Base-by-base conservation (phyloP, 768 basidiomycete genomes). In the Phlegmacium glaucopus region DNA sequence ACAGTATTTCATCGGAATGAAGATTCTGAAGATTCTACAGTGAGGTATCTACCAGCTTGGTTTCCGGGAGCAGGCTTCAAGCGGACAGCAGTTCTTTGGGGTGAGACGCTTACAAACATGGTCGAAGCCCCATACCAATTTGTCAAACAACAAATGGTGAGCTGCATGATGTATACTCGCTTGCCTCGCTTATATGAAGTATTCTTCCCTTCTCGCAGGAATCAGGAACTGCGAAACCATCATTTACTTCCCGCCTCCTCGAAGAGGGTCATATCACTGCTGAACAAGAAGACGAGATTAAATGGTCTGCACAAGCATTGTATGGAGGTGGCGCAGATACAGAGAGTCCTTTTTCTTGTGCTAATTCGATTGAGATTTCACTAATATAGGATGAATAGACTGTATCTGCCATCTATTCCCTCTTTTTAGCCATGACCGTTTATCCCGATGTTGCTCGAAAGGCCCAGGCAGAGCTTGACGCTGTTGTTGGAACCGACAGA, bases 61-160 rank as follows among this genome's bases (percentile, higher is more conserved):
- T 71, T 82, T 50, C 81, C 81, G 4, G 81, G 81, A 4, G 76
- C 76, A 9, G 64, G 64, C 0, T 82, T 82, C 67, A 72, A 81
- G 56, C n/a, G n/a, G n/a, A n/a, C n/a, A n/a, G n/a, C n/a, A n/a
- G n/a, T n/a, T n/a, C n/a, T n/a, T n/a, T n/a, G n/a, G n/a, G n/a
- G n/a, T n/a, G n/a, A 52, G 17, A 71, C 70, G 3, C 61, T 77
- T 10, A 49, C 64, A 13, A 63, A 65, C 18, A 72, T 79, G 75
- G 71, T 71, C 6, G 72, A 79, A 22, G 58, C 61, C 5, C 79
- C 79, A 3, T n/a, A n/a, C n/a, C n/a, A n/a, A n/a, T n/a, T n/a
- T n/a, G n/a, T n/a, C n/a, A n/a, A n/a, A n/a, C n/a, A 69, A 5
- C 67, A 72, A 55, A 65, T 80, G 60, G 79, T 79, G 30, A 13